Conservation (phyloP, 495 filamentous ascomycete species). For the Friedmanniomyces simplex region DNA sequence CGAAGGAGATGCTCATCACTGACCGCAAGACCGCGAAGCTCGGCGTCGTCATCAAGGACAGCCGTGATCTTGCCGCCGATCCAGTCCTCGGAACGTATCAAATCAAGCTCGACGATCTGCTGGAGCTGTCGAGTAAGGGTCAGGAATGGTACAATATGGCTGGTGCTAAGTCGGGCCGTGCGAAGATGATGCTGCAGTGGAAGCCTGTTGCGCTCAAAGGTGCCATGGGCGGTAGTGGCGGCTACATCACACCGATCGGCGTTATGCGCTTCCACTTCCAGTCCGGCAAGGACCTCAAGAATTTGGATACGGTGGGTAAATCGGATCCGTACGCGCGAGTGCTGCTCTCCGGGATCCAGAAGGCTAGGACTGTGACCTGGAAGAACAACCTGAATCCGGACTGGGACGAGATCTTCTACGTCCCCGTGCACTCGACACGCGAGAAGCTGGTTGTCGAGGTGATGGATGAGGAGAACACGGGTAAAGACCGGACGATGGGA, state of each 20-base stretch:
- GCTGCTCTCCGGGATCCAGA: slow-evolving; percentile 78
- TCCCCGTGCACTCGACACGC: slow-evolving; percentile 76
- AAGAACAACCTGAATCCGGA: slow-evolving; percentile 91
- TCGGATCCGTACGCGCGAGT: slow-evolving; percentile 91
- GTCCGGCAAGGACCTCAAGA: slow-evolving; percentile 69
- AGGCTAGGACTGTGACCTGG: slow-evolving; percentile 85
- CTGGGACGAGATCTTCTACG: slow-evolving; percentile 92
- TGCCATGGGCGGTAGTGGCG: slow-evolving; percentile 60
- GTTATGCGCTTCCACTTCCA: slow-evolving; percentile 92
- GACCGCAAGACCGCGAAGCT: slow-evolving; percentile 82
- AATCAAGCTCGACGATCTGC: slow-evolving; percentile 86
- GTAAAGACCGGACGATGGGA: slow-evolving; percentile 78
- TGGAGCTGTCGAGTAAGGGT: slow-evolving; percentile 82
- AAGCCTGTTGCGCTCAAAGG: slow-evolving; percentile 84
- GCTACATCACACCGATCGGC: slow-evolving; percentile 86
- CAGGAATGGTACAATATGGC: slow-evolving; percentile 92
- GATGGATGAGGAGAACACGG: slow-evolving; percentile 89
- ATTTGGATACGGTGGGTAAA: slow-evolving; percentile 91
- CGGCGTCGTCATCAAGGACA: slow-evolving; percentile 88
- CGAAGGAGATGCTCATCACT: slow-evolving; percentile 87
- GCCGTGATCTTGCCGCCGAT: slow-evolving; percentile 73
- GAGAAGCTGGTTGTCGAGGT: slow-evolving; percentile 84
- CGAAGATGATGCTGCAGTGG: slow-evolving; percentile 84
- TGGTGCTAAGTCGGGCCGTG: slow-evolving; percentile 70
- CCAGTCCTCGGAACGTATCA: slow-evolving; percentile 83